Percentiles rank a stretch among this genome's conserved stretches.
Conservation (phyloP, 1,284 basidiomycete species). For the Trichosporon faecale region DNA sequence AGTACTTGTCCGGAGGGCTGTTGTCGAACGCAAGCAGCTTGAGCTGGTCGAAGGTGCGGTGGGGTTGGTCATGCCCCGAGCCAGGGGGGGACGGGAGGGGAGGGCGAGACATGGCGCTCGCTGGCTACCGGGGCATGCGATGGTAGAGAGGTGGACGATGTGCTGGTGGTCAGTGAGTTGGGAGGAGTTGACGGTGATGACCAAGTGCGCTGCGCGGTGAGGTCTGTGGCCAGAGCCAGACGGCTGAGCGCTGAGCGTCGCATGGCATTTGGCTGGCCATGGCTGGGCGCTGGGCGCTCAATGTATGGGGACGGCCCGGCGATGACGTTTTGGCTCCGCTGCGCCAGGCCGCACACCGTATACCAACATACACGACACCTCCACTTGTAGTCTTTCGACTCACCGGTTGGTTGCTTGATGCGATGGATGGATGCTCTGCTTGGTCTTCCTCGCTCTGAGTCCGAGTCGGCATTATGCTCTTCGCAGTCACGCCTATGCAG, state of each 20-base stretch:
- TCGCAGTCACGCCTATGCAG: no score
- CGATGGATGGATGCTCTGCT: no score
- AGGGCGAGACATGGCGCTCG: constrained; percentile 15
- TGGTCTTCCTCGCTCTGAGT: no score
- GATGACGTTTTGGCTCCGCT: constrained; percentile 10
- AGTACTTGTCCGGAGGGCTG: constrained; percentile 23
- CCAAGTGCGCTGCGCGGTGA: background rate
- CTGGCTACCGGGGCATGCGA: constrained; percentile 10
- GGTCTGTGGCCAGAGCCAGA: background rate
- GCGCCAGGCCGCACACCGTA: background rate
- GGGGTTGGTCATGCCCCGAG: constrained; percentile 8
- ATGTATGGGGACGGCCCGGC: background rate
- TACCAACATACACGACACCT: background rate
- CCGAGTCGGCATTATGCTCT: no score
- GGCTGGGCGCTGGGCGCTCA: background rate
- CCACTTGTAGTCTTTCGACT: background rate
- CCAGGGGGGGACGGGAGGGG: constrained; percentile 11
- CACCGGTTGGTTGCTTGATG: background rate
- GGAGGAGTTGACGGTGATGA: background rate
- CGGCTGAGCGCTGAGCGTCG: background rate
- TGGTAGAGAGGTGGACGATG: background rate
- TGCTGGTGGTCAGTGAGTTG: background rate
- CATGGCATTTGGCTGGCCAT: background rate
- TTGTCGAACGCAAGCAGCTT: constrained; percentile 24
- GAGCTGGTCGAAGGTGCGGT: constrained; percentile 4